Evolutionary conservation across 495 filamentous ascomycete genomes (phyloP), one percentile per base, ranked within the genome.

Genomic region (Lasiosphaeria miniovina): DNA sequence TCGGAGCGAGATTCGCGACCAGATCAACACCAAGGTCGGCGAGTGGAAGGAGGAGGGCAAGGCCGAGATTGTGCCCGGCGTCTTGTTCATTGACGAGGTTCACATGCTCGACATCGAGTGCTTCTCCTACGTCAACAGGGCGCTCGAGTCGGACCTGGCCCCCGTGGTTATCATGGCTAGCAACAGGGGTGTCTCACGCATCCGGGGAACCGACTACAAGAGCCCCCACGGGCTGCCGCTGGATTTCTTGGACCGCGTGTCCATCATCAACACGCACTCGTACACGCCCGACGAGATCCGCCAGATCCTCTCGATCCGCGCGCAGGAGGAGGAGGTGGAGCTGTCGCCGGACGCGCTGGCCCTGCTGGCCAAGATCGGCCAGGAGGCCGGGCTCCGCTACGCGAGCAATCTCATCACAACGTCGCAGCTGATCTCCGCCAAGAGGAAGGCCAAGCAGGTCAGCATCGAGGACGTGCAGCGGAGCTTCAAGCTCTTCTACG

Each of bases 31-130:
- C 61, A 98, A 98, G 74, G 91, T 98, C 0, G 92, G 84, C 3
- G 95, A 98, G 74, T 99, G 95, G 94, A 96, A 95, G 71, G 95
- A 98, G 72, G 94, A 98, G 72, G 95, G 95, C 74, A 98, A 98
- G 70, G 94, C 94, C 11, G 91, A 94, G 77, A 97, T 99, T 24
- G 93, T 98, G 3, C 94, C 94, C 0, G 94, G 94, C 52, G 94
- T 99, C 17, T 78, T 99, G 9, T 99, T 99, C 79, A 96, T 99
- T 65, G 94, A 99, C 66, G 94, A 99, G 75, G 93, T 99, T 3
- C 94, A 99, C 78, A 98, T 98, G 94, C 88, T 99, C 17, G 94
- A 99, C 71, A 96, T 97, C 62, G 94, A 99, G 69, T 97, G 94
- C 78, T 99, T 96, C 78, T 93, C 90, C 48, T 99, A 91, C 80